Percentiles rank a stretch among this genome's conserved stretches.
phyloP scores from a whole-genome alignment of 495 filamentous ascomycete species.

The Coniosporium apollinis region DNA sequence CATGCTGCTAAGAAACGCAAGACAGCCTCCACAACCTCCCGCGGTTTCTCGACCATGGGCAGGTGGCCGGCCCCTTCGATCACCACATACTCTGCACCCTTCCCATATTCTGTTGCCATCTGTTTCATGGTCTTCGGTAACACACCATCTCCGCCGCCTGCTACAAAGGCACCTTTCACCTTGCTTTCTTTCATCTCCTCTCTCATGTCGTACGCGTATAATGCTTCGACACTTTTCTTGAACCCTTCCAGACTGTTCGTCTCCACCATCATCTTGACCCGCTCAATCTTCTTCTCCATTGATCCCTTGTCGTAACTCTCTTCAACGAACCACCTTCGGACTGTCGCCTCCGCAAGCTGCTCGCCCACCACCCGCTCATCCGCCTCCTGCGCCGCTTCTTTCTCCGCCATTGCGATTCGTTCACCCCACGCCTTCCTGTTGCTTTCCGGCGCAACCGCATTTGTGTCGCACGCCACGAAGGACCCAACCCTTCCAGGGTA shows the following conservation, averaged over 20 bases:
- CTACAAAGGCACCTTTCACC: constrained; percentile 49
- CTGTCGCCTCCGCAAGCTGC: constrained; percentile 47
- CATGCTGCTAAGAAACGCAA: constrained; percentile 29
- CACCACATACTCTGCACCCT: constrained; percentile 37
- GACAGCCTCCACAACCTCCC: constrained; percentile 45
- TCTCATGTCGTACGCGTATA: constrained; percentile 61
- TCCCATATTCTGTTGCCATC: constrained; percentile 41
- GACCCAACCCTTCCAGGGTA: constrained; percentile 39
- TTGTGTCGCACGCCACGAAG: constrained; percentile 68
- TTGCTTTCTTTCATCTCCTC: constrained; percentile 38
- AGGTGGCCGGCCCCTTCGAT: constrained; percentile 57
- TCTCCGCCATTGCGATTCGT: constrained; percentile 50
- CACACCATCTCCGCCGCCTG: constrained; percentile 55
- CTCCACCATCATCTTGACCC: constrained; percentile 42
- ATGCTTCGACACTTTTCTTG: constrained; percentile 46
- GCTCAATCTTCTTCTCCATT: constrained; percentile 30
- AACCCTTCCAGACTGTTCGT: constrained; percentile 54
- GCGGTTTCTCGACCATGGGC: constrained; percentile 66
- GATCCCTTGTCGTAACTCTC: constrained; percentile 34
- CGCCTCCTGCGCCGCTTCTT: constrained; percentile 31
- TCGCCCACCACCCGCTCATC: constrained; percentile 38
- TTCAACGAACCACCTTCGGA: constrained; percentile 57
- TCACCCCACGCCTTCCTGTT: constrained; percentile 65
- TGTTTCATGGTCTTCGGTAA: constrained; percentile 61
- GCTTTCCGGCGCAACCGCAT: constrained; percentile 43